phyloP scores from a whole-genome alignment of 2,329 filamentous ascomycete genomes.

The Colletotrichum falcatum region DNA sequence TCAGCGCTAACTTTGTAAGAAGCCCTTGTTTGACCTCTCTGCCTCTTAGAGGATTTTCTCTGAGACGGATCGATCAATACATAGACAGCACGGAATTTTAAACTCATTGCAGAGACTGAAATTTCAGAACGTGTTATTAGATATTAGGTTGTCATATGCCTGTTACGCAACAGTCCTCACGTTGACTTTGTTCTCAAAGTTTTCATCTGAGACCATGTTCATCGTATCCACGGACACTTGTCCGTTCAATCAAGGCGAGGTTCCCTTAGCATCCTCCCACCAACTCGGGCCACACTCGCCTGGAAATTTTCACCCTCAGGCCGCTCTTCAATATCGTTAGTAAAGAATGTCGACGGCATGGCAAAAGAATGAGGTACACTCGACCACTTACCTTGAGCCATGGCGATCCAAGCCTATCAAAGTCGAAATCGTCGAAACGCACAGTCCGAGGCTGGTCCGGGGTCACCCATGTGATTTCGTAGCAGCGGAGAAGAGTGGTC shows the following conservation, averaged over 20 bases:
- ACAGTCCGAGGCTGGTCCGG: slow-evolving; percentile 7
- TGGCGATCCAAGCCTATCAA: slow-evolving; percentile 39
- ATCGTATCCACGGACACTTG: not conserved
- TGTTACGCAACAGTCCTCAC: too few species aligned
- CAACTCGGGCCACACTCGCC: slow-evolving; percentile 32
- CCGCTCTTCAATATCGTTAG: slow-evolving; percentile 11
- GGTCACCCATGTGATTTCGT: slow-evolving; percentile 40
- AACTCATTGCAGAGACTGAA: not conserved
- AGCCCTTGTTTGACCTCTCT: not conserved
- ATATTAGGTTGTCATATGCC: not conserved
- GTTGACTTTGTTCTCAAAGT: too few species aligned
- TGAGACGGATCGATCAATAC: too few species aligned
- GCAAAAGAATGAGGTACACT: too few species aligned
- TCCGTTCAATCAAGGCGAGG: not conserved
- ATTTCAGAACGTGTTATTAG: not conserved
- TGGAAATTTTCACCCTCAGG: slow-evolving; percentile 23
- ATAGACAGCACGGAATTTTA: not conserved
- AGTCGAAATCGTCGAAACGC: slow-evolving; percentile 35
- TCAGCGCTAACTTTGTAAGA: not conserved
- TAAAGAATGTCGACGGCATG: not conserved
- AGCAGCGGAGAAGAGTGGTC: slow-evolving; percentile 39
- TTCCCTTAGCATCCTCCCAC: slow-evolving; percentile 27
- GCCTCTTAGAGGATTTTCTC: too few species aligned
- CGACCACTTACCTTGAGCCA: slow-evolving; percentile 35
- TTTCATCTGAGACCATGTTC: not conserved